Base-by-base conservation (phyloP, 2,329 filamentous ascomycete species). In the Aspergillus cejpii region DNA sequence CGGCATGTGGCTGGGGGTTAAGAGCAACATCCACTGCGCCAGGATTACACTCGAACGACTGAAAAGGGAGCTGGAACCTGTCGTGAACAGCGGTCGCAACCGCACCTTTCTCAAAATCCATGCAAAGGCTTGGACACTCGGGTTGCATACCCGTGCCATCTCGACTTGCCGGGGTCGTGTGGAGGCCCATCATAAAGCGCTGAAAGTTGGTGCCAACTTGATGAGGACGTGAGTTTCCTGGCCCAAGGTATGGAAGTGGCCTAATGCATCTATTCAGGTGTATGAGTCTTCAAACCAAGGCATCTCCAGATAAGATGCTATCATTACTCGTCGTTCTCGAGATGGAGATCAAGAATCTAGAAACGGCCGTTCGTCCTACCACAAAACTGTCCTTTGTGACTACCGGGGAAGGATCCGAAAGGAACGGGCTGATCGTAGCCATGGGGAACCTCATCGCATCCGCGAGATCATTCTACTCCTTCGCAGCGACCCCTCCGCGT, bases 291-390 rank as follows among this genome's bases (percentile, higher is more conserved):
- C 33, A 29, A n/a, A 27, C 5, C 11, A 19, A 29, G 5, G 15
- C 24, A 17, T 3, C 15, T 7, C 14, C 34, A 11, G 19, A 43
- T 26, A 14, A 17, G 11, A 24, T 21, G 8, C 17, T 37, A 14
- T 29, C 41, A 3, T 29, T 12, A 12, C 17, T 43, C 1, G 24
- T 20, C 2, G 39, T 36, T 14, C 17, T 43, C 7, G 41, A 38
- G 20, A 38, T 31, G 8, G 41, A 43, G 31, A 43, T 24, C 12
- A 38, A 38, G 6, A 11, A 38, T 14, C 33, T 43, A 7, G 41
- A 43, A n/a, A 15, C 17, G 11, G 26, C 10, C 1, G 29, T 42
- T n/a, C 12, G 10, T 5, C 10, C 21, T 26, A 23, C 33, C 11
- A 43, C 17, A 6, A 31, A 29, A 5, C 12, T 43, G 1, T 31